Conservation (phyloP, 306 rosid genomes). For the Castanea mollissima region DNA sequence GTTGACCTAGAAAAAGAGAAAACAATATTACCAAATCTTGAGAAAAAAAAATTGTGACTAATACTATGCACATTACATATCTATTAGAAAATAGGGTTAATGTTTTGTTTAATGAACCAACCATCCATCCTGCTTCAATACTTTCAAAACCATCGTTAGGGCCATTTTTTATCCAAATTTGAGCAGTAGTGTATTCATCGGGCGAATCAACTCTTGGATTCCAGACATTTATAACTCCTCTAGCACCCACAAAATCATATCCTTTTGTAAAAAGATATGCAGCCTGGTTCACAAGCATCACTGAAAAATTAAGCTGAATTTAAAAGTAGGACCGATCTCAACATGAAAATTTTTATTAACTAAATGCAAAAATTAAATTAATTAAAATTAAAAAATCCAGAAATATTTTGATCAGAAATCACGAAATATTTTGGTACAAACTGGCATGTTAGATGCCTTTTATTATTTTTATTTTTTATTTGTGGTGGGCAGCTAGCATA, state of each 20-base stretch:
- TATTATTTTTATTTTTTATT: too few species aligned
- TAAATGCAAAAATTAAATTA: too few species aligned
- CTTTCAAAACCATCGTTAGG: conserved; percentile 46
- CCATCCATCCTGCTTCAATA: conserved; percentile 69
- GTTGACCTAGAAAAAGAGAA: conserved; percentile 43
- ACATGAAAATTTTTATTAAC: too few species aligned
- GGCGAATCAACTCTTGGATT: conserved; percentile 43
- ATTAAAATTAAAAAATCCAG: too few species aligned
- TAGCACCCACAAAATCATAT: conserved; percentile 47
- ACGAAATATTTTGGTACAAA: too few species aligned
- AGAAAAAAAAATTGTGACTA: neutral
- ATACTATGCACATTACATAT: neutral
- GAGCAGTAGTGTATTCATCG: conserved; percentile 57
- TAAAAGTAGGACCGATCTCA: neutral
- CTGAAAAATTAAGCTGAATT: neutral
- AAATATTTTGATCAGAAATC: too few species aligned
- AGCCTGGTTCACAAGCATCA: conserved; percentile 29
- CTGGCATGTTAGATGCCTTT: too few species aligned
- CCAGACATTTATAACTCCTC: conserved; percentile 58
- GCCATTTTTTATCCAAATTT: conserved; percentile 49
- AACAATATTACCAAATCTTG: neutral
- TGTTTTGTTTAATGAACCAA: neutral
- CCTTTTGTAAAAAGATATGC: conserved; percentile 40
- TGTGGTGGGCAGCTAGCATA: too few species aligned
- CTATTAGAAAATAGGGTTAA: neutral